Evolutionary conservation across 2,329 filamentous ascomycete genomes (phyloP).

Genomic region (Falciphora oryzae): DNA sequence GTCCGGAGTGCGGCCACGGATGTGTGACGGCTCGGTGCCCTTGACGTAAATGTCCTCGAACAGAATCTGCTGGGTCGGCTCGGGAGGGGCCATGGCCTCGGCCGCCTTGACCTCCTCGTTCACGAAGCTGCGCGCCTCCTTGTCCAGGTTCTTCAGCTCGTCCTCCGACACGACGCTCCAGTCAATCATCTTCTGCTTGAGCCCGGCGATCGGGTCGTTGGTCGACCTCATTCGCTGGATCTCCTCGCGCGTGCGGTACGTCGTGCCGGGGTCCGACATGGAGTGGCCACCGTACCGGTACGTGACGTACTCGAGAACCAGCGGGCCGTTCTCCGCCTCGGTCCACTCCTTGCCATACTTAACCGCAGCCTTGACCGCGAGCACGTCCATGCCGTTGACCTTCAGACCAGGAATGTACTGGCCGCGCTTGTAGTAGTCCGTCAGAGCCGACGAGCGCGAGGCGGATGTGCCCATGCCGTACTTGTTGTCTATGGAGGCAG

Average conservation of each 20-base stretch:
- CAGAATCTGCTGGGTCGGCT: slow-evolving; percentile 73
- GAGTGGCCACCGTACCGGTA: slow-evolving; percentile 99
- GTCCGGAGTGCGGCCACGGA: slow-evolving; percentile 81
- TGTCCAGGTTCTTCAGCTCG: slow-evolving; percentile 93
- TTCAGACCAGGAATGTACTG: slow-evolving; percentile 99
- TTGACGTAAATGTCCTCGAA: slow-evolving; percentile 95
- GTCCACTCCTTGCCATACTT: slow-evolving; percentile 90
- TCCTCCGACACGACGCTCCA: slow-evolving; percentile 90
- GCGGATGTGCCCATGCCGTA: slow-evolving; percentile 99
- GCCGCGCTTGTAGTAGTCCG: slow-evolving; percentile 99
- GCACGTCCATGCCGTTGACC: slow-evolving; percentile 99
- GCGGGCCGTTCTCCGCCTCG: slow-evolving; percentile 75
- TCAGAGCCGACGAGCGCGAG: slow-evolving; percentile 86
- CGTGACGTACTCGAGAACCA: slow-evolving; percentile 98
- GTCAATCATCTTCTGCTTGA: slow-evolving; percentile 97
- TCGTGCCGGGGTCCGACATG: slow-evolving; percentile 99
- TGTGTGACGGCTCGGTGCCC: slow-evolving; percentile 80
- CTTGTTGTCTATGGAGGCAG: slow-evolving; percentile 76
- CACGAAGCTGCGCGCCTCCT: slow-evolving; percentile 79
- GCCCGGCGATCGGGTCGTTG: slow-evolving; percentile 94
- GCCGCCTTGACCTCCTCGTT: slow-evolving; percentile 86
- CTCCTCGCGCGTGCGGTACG: slow-evolving; percentile 98
- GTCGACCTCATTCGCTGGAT: slow-evolving; percentile 99
- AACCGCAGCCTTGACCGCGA: slow-evolving; percentile 94
- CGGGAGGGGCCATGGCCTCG: slow-evolving; percentile 80